A percentile compares a stretch with the other conserved stretches of the same genome.
Conservation (phyloP, 2,329 filamentous ascomycete genomes). For the Scytalidium sp. region DNA sequence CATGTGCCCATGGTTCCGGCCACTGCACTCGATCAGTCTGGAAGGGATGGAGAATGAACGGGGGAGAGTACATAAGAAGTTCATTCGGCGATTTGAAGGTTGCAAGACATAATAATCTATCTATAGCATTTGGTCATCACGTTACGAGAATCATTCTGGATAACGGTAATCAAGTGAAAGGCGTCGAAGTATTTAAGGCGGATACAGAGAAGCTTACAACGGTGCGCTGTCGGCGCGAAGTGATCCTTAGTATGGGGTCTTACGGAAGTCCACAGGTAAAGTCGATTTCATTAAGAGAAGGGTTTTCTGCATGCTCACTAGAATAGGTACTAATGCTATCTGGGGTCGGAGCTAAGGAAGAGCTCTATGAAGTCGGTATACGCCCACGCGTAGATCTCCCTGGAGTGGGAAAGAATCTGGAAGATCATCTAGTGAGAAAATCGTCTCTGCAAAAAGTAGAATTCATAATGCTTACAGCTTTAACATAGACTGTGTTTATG, state of each 20-base stretch:
- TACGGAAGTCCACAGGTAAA: neutral
- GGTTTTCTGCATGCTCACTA: slow-evolving; percentile 39
- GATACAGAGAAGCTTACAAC: slow-evolving; percentile 9
- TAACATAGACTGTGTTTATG: neutral
- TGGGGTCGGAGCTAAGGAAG: slow-evolving; percentile 36
- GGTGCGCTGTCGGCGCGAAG: neutral
- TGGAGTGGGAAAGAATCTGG: slow-evolving; percentile 36
- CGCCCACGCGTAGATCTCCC: slow-evolving; percentile 31
- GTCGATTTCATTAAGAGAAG: slow-evolving; percentile 31
- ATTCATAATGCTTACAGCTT: neutral
- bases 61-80: neutral
- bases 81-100: neutral
- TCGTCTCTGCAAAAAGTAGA: neutral
- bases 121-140: neutral
- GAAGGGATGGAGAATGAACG: neutral
- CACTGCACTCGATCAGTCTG: neutral
- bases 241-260: neutral
- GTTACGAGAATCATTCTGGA: slow-evolving; percentile 40
- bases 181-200: slow-evolving; percentile 31
- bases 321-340: slow-evolving; percentile 41
- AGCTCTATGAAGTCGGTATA: slow-evolving; percentile 32
- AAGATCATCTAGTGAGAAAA: slow-evolving; percentile 30
- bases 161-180: slow-evolving; percentile 42
- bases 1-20: slow-evolving; percentile 12
- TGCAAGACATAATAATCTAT: neutral